These are phyloP conservation scores for Hypoxylon sp. DNA, from an alignment of 2,329 filamentous ascomycete genomes.

Conservation along the genomic window DNA sequence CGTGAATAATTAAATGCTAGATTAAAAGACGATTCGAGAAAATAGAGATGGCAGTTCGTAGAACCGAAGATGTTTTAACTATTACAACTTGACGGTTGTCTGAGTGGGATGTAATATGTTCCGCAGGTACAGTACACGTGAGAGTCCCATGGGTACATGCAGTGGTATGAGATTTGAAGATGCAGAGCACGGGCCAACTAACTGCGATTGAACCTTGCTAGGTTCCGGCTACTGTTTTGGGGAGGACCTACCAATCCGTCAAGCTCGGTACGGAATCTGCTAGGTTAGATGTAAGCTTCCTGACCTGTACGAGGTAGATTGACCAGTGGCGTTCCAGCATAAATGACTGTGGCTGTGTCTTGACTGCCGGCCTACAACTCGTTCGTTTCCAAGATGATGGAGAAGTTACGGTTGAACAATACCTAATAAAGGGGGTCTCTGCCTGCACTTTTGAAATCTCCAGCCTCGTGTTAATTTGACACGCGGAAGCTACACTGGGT, in stretches of 20 bases:
- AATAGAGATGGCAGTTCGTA: slow-evolving; percentile 19
- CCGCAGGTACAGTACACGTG: slow-evolving; percentile 45
- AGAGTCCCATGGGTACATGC: slow-evolving; percentile 41
- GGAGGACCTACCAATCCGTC: slow-evolving; percentile 17
- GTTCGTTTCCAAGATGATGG: neutral
- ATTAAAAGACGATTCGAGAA: slow-evolving; percentile 25
- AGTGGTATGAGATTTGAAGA: slow-evolving; percentile 36
- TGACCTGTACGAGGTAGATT: neutral
- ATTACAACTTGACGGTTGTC: slow-evolving; percentile 23
- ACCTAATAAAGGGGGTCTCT: slow-evolving; percentile 10
- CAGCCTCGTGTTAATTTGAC: slow-evolving; percentile 46
- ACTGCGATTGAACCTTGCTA: slow-evolving; percentile 21
- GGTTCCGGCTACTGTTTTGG: slow-evolving; percentile 11
- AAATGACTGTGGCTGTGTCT: slow-evolving; percentile 18
- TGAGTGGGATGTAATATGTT: slow-evolving; percentile 37
- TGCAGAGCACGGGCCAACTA: slow-evolving; percentile 33
- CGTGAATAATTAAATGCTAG: slow-evolving; percentile 18
- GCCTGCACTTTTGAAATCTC: slow-evolving; percentile 31
- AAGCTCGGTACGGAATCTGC: slow-evolving; percentile 12
- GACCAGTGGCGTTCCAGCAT: slow-evolving; percentile 10
- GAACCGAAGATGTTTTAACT: slow-evolving; percentile 27
- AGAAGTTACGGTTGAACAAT: slow-evolving; percentile 30
- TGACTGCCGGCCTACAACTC: slow-evolving; percentile 17
- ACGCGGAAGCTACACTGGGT: slow-evolving; percentile 30
- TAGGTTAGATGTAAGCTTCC: neutral